Evolutionary conservation across 768 basidiomycete genomes (phyloP), one percentile per base, ranked within the genome.

Genomic region (Lactifluus subvellereus): DNA sequence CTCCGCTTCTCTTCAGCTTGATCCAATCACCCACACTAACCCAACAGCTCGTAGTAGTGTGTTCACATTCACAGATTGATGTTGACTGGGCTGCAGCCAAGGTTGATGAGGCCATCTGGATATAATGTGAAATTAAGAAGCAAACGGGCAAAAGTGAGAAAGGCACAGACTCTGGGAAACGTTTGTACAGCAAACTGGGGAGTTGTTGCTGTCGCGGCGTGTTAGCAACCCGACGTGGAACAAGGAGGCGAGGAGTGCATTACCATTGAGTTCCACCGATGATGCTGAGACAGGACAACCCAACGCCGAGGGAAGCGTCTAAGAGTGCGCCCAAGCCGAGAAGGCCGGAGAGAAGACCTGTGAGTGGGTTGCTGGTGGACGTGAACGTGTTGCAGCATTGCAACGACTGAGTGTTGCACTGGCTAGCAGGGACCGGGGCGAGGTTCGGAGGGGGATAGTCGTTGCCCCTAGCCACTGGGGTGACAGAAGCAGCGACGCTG

Each of bases 301-400:
- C 42, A 43, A 18, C 14, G 0, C 11, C 42, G 42, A 18, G 16
- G 16, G 10, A 4, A 18, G 42, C 0, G 10, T 40, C 18, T 1
- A 7, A 1, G 16, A 18, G 14, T 13, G 5, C 14, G 16, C 6
- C 3, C 11, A 61, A 1, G 37, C 2, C 20, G 5, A n/a, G 2
- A 8, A 13, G 1, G 2, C 0, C 2, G 22, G 3, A 0, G 16
- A 47, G 8, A 13, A 0, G 0, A 5, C 0, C 1, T 11, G 3
- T 6, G 1, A 1, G 0, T 16, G 50, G 35, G 50, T 53, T 22
- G 2, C 0, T 7, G 35, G 8, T 3, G 11, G 18, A 18, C 13
- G 33, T 53, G 22, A 18, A 30, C 32, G 0, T 13, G 0, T 40
- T 7, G 57, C 57, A 63, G 30, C 57, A 63, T 30, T 43, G 48